Evolutionary conservation across 345 rosid genomes (phyloP), one percentile per base, ranked within the genome.

Genomic region (Toxicodendron radicans): DNA sequence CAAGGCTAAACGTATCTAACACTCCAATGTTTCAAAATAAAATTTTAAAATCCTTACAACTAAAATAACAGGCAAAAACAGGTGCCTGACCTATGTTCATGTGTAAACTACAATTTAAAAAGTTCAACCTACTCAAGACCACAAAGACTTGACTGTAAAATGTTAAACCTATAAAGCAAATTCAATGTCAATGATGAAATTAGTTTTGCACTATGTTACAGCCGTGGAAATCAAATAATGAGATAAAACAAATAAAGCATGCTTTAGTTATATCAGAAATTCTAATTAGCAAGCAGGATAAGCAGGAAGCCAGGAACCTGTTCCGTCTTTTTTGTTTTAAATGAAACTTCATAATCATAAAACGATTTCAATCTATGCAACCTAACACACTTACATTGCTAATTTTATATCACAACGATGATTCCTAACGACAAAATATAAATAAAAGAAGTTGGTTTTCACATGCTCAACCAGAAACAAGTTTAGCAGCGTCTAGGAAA

Each of bases 381-480:
- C 51, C 68, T 62, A 64, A 64, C 23, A 27, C 68, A 53, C 10
- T 24, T 53, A 64, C 78, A 64, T 57, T n/a, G 20, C 24, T 53
- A 58, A 52, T 18, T 43, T 59, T 13, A 53, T 35, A 71, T 41
- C 70, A 52, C 46, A 56, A 45, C 30, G 53, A 48, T 30, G 45
- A 45, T 51, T 66, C 75, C 69, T 58, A 74, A 68, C 17, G 32
- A 23, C 54, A 71, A 71, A 30, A 35, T 32, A 67, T 1, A 2
- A 57, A 23, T 10, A 13, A 78, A 14, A n/a, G n/a, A n/a, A 6
- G 41, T 32, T 27, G 43, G 51, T 49, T 41, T 71, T 52, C 21
- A 23, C 61, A 62, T 11, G 51, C 46, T 71, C 20, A 41, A 14
- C 73, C 27, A 64, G 53, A 64, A 67, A 76, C 8, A 71, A 56